Percentiles rank a stretch among this genome's conserved stretches.
Evolutionary conservation across 2,329 filamentous ascomycete species (phyloP).

Genomic region (Aspergillus viridinutans): DNA sequence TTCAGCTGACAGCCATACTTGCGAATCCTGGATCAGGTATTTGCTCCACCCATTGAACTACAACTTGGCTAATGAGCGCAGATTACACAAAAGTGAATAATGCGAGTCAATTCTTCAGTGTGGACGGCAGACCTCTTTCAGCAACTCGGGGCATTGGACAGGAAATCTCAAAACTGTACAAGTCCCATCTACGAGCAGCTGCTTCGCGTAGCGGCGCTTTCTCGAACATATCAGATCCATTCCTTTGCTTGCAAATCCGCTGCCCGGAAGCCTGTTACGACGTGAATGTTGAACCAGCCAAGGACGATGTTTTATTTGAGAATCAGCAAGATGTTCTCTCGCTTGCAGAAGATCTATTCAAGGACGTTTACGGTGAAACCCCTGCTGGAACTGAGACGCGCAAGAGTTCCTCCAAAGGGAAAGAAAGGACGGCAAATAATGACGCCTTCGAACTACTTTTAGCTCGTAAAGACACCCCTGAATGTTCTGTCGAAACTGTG

Average conservation of each 20-base stretch:
- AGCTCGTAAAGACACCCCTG: constrained; percentile 12
- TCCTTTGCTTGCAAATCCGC: constrained; percentile 52
- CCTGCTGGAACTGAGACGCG: neutral
- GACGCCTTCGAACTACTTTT: constrained; percentile 20
- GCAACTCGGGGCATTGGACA: constrained; percentile 49
- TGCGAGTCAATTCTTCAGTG: constrained; percentile 49
- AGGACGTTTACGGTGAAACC: constrained; percentile 11
- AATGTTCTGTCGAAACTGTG: neutral
- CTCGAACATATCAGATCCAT: constrained; percentile 46
- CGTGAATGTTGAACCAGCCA: constrained; percentile 59
- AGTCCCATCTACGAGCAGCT: constrained; percentile 44
- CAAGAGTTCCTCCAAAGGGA: neutral
- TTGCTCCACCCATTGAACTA: neutral
- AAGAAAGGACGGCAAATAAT: neutral
- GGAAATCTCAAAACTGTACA: constrained; percentile 50
- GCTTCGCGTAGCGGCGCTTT: constrained; percentile 15
- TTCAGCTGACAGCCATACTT: constrained; percentile 47
- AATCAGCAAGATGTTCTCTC: constrained; percentile 43
- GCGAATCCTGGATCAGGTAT: constrained; percentile 43
- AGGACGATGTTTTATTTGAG: constrained; percentile 59
- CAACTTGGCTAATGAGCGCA: constrained; percentile 22
- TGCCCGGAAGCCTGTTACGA: constrained; percentile 57
- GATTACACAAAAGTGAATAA: constrained; percentile 35
- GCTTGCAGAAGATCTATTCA: constrained; percentile 38
- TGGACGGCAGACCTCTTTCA: constrained; percentile 56